Evolutionary conservation across 768 basidiomycete species (phyloP).

Genomic region (Cytidiella melzeri): DNA sequence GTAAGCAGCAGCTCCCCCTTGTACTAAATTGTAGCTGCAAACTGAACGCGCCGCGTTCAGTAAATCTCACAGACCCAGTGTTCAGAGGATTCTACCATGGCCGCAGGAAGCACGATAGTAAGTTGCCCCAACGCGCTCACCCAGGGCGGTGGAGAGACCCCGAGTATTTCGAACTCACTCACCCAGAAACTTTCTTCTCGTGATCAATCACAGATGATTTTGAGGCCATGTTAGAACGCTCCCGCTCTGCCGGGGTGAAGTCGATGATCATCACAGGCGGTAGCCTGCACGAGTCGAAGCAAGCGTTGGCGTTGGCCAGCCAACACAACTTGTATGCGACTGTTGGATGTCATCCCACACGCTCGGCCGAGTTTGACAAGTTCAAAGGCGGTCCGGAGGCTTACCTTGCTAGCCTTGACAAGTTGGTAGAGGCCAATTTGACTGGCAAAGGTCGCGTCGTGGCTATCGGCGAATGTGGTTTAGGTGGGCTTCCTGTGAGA

Average conservation of each 20-base stretch:
- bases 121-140: constrained; percentile 12
- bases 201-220: constrained; percentile 49
- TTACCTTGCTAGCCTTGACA: constrained; percentile 56
- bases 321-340: constrained; percentile 60
- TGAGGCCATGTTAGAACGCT: constrained; percentile 47
- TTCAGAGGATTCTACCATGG: constrained; percentile 49
- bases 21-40: not conserved
- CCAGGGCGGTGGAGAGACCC: not conserved
- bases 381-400: constrained; percentile 48
- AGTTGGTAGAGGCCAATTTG: constrained; percentile 43
- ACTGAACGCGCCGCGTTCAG: constrained; percentile 20
- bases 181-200: not conserved
- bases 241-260: constrained; percentile 52
- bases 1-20: too few species aligned
- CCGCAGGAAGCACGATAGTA: constrained; percentile 45
- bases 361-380: constrained; percentile 59
- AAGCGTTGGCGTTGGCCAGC: constrained; percentile 56
- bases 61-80: constrained; percentile 52
- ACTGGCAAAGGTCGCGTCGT: constrained; percentile 54
- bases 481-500: constrained; percentile 40
- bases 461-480: constrained; percentile 75
- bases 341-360: constrained; percentile 77
- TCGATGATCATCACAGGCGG: constrained; percentile 76
- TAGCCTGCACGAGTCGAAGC: constrained; percentile 54
- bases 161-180: not conserved